Evolutionary conservation across 164 flowering plant genomes (phyloP).

Genomic region (Akebia trifoliata): DNA sequence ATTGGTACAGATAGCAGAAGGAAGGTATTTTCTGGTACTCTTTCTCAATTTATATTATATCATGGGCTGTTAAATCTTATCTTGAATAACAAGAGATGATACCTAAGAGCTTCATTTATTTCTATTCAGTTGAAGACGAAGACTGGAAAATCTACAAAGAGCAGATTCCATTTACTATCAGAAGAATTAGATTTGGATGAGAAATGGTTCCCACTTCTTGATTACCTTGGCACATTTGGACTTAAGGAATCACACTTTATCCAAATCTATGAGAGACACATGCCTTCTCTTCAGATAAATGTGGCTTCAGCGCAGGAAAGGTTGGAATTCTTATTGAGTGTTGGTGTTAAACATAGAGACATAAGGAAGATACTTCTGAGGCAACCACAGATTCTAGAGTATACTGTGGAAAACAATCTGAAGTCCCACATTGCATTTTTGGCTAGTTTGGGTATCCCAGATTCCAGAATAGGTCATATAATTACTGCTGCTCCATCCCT

Average conservation of each 20-base stretch:
- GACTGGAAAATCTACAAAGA: constrained; percentile 25
- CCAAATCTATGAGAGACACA: constrained; percentile 87
- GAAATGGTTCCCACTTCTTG: constrained; percentile 82
- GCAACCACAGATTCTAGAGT: constrained; percentile 87
- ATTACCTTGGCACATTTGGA: constrained; percentile 80
- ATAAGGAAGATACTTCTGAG: constrained; percentile 72
- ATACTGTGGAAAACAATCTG: constrained; percentile 79
- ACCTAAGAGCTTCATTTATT: constrained; percentile 8
- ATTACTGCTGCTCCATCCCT: constrained; percentile 83
- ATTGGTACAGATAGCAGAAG: constrained; percentile 13
- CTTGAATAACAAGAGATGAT: not conserved
- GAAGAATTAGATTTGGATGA: constrained; percentile 75
- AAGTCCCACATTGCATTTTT: constrained; percentile 80
- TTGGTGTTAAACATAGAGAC: constrained; percentile 87
- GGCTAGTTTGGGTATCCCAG: constrained; percentile 61
- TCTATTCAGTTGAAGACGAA: constrained; percentile 34
- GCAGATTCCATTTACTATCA: constrained; percentile 36
- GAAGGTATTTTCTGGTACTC: constrained; percentile 34
- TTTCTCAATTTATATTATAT: not conserved
- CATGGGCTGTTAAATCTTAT: not conserved
- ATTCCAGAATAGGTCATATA: constrained; percentile 70
- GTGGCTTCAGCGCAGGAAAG: constrained; percentile 73
- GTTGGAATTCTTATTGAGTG: constrained; percentile 66
- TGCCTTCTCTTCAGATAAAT: constrained; percentile 81
- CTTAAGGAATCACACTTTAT: constrained; percentile 75